Base-by-base conservation (phyloP, 768 basidiomycete genomes). In the Tricholoma matsutake region DNA sequence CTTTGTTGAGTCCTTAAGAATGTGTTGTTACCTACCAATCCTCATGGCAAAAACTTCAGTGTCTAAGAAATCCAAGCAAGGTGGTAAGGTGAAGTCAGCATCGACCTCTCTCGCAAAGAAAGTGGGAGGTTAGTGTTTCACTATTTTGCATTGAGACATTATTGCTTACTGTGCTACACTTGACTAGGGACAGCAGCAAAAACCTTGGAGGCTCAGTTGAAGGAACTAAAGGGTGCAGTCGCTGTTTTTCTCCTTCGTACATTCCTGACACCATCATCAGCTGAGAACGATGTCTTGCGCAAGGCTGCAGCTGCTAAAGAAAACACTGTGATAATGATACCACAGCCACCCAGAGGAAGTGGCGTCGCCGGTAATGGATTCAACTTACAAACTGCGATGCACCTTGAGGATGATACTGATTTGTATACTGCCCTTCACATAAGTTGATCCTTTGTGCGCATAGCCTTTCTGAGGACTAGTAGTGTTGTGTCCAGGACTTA, bases 141-240 rank as follows among this genome's bases (percentile, higher is more conserved):
- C 37, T 53, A 55, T 35, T 34, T 34, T 25, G 37, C 37, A 55
- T 55, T 34, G 54, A 34, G 37, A 34, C 11, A 7, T 34, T 34
- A 55, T 55, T 13, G n/a, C 22, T 34, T 55, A 55, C 35, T 11
- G 13, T 55, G 37, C 35, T 34, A 18, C 54, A 34, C 32, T 34
- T 55, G 32, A 34, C 20, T 54, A 54, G 52, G 52, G 13, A 35
- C 28, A 20, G 6, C 54, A 55, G 54, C 54, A 55, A 55, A 34
- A 34, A 18, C 54, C n/a, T 28, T 55, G 20, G 54, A 35, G 37
- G 54, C 54, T 39, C 32, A 35, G 37, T 39, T 55, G 18, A 55
- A 55, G 22, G 35, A 55, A 55, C 37, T 55, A 55, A 34, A 55
- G 37, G 54, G 54, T 55, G 20, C n/a, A 14, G 35, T 34, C 53